phyloP scores from a whole-genome alignment of 2,329 filamentous ascomycete species.

The Xylariaceae sp. region DNA sequence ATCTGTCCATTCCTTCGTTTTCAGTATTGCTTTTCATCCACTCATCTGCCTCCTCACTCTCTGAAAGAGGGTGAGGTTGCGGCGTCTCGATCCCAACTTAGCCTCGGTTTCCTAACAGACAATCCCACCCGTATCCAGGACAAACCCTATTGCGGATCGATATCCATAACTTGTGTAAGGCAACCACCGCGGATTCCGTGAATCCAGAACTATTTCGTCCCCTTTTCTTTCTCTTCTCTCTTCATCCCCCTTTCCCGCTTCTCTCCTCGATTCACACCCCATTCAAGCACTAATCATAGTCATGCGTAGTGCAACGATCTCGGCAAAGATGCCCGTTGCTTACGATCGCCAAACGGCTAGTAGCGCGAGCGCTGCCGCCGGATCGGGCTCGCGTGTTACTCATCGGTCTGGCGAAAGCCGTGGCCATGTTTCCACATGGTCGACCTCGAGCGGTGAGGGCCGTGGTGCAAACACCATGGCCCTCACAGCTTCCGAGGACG shows the following conservation, averaged over 20 bases:
- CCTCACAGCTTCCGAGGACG: conserved; percentile 12
- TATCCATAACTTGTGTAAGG: conserved; percentile 1
- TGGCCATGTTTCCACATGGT: conserved; percentile 14
- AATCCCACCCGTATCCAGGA: not conserved
- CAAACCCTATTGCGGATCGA: not conserved
- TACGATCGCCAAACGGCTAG: conserved; percentile 16
- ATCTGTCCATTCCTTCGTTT: conserved; percentile 6
- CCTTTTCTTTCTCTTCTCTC: not conserved
- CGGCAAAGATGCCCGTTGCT: conserved; percentile 11
- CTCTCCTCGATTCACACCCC: not conserved
- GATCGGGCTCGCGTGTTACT: conserved; percentile 4
- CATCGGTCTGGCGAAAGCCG: conserved; percentile 6
- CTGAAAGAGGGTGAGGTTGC: not conserved
- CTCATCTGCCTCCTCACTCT: not conserved
- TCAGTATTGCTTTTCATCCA: not conserved
- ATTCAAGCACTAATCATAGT: not conserved
- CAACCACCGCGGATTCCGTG: not conserved
- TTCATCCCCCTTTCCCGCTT: not conserved
- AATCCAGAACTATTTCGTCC: not conserved
- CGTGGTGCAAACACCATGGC: conserved; percentile 10
- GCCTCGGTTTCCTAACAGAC: not conserved
- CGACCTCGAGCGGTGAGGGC: conserved; percentile 24
- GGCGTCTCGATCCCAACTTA: not conserved
- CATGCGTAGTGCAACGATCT: not conserved
- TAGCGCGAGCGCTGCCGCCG: conserved; percentile 6